Evolutionary conservation across 1,139 yeast genomes (phyloP), one percentile per base, ranked within the genome.

Genomic region (Geotrichum restrictum): DNA sequence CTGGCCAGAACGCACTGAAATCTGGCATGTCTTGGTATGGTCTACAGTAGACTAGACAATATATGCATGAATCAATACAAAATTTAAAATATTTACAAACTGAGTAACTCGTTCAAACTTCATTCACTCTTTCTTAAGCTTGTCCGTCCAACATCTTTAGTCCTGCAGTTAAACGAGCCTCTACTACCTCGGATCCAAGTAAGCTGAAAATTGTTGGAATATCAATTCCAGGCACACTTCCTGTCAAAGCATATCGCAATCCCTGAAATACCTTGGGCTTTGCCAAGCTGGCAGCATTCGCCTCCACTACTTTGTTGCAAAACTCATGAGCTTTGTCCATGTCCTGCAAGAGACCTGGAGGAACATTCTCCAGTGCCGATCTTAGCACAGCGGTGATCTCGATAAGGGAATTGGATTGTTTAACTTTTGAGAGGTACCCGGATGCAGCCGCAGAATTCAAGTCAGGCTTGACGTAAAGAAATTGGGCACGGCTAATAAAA

Each of bases 171-270:
- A 45, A 21, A 13, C 48, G 48, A 11, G 22, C 24, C n/a, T 11
- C 22, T 1, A 47, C 24, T 3, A 45, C 81, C 10, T 73, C 68
- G 1, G 63, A 54, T 0, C 94, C 93, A 13, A 88, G 62, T 3
- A 85, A 63, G 0, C 76, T 76, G 21, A 84, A 65, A 42, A 87
- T 70, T 5, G 75, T 70, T 0, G 89, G 87, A 5, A 89, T 72
- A 13, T 83, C 80, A 21, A 84, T 72, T 0, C 97, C 96, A 0
- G 95, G 76, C 3, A 73, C 71, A 2, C 83, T 80, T 0, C 89
- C 95, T 7, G 89, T 76, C n/a, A 88, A 65, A 0, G 93, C 93
- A 60, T 74, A 81, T 53, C 97, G 74, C 10, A 88, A 65, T 0
- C 82, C 68, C 60, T 80, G 82, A 62, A 80, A 87, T 0, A 87